Conservation (phyloP, 2,329 filamentous ascomycete species). For the Neopestalotiopsis rosae region DNA sequence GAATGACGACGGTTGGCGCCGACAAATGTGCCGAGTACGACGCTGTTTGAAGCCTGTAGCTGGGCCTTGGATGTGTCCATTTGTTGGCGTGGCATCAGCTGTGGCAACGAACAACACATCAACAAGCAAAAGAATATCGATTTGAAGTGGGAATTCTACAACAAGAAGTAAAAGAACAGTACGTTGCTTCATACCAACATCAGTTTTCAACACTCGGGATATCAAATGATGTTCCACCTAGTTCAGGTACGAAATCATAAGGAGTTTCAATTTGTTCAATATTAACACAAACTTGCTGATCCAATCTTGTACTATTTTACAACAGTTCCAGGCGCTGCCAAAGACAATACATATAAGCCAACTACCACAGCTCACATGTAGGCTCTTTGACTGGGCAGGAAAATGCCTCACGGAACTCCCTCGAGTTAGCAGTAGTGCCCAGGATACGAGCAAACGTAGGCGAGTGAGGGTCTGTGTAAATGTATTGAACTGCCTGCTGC, state of each 20-base stretch:
- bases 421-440: constrained; percentile 70
- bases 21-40: not conserved
- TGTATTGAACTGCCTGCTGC: constrained; percentile 59
- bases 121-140: too few relatives aligned
- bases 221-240: too few relatives aligned
- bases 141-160: too few relatives aligned
- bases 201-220: too few relatives aligned
- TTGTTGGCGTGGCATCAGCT: not conserved
- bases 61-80: not conserved
- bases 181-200: too few relatives aligned
- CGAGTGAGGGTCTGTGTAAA: constrained; percentile 70
- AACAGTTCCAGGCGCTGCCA: not conserved
- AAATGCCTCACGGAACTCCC: constrained; percentile 71
- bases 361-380: constrained; percentile 71
- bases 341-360: not conserved
- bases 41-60: not conserved
- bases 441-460: constrained; percentile 66
- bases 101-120: too few relatives aligned
- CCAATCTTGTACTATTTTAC: not conserved
- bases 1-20: not conserved
- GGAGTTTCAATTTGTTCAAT: too few relatives aligned
- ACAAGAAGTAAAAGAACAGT: too few relatives aligned
- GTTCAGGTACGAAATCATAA: too few relatives aligned
- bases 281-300: not conserved
- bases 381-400: constrained; percentile 69